These are phyloP conservation scores for Herpotrichia juniperi DNA, from an alignment of 2,329 filamentous ascomycete species.

Conservation along the genomic window DNA sequence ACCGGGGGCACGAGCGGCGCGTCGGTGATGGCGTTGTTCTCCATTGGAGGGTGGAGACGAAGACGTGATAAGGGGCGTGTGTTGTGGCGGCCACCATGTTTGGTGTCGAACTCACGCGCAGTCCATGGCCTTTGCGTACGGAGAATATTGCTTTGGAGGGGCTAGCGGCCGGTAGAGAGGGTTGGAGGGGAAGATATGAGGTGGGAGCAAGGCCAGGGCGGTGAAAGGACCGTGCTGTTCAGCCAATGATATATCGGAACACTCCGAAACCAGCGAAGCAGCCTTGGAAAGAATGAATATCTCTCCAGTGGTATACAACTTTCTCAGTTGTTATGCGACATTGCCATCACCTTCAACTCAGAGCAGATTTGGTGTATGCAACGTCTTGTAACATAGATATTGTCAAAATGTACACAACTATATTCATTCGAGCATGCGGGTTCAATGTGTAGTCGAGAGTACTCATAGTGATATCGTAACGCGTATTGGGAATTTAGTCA, in stretches of 20 bases:
- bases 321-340: too few species aligned
- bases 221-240: conserved; percentile 7
- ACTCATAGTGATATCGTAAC: too few species aligned
- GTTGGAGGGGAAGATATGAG: background rate
- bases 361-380: too few species aligned
- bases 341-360: too few species aligned
- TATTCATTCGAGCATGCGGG: too few species aligned
- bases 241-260: conserved; percentile 4
- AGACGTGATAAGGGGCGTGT: conserved; percentile 16
- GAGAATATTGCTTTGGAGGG: background rate
- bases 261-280: conserved; percentile 1
- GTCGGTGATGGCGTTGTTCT: conserved; percentile 27
- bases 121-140: conserved; percentile 18
- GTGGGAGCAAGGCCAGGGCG: background rate
- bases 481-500: too few species aligned
- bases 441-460: too few species aligned
- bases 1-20: conserved; percentile 41
- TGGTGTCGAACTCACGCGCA: conserved; percentile 22
- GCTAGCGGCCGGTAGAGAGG: background rate
- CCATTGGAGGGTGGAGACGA: conserved; percentile 29
- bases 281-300: too few species aligned
- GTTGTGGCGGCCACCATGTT: conserved; percentile 31
- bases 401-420: too few species aligned
- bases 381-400: too few species aligned
- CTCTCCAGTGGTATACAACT: too few species aligned